These are phyloP conservation scores for Aegle marmelos DNA, from an alignment of 345 rosid species.

Conservation along the genomic window DNA sequence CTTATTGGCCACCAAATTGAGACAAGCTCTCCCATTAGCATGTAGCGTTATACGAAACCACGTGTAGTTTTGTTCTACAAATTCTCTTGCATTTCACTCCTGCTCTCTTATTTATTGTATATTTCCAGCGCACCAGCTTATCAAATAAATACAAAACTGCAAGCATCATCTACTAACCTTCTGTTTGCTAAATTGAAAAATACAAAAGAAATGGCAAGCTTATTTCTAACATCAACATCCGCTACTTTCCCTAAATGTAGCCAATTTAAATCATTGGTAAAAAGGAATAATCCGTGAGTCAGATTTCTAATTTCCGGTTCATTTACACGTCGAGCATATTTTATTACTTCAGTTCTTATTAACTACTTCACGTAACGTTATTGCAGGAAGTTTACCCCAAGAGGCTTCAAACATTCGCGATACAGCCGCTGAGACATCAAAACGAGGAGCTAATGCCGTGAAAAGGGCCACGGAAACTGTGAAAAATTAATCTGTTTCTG, in stretches of 20 bases:
- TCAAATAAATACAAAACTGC: neutral
- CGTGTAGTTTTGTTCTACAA: neutral
- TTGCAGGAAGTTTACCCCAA: conserved; percentile 4
- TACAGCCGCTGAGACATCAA: conserved; percentile 7
- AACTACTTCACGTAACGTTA: too few species aligned
- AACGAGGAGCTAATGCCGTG: conserved; percentile 9
- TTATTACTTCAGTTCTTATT: neutral
- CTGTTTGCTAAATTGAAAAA: neutral
- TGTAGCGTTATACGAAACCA: neutral
- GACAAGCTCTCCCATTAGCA: neutral
- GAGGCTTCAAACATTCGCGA: conserved; percentile 2
- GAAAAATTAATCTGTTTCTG: conserved; percentile 17
- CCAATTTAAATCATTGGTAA: neutral
- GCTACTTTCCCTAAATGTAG: conserved; percentile 5
- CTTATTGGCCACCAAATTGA: neutral
- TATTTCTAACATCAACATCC: neutral
- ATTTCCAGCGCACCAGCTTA: neutral
- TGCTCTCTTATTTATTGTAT: neutral
- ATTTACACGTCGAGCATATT: neutral
- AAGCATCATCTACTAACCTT: neutral
- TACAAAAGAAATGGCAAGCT: conserved; percentile 18
- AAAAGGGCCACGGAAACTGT: conserved; percentile 13
- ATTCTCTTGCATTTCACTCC: neutral
- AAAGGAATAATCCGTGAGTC: conserved; percentile 17
- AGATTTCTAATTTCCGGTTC: neutral